Base-by-base conservation (phyloP, 2,329 filamentous ascomycete species). In the Phyllosticta ampelicida region DNA sequence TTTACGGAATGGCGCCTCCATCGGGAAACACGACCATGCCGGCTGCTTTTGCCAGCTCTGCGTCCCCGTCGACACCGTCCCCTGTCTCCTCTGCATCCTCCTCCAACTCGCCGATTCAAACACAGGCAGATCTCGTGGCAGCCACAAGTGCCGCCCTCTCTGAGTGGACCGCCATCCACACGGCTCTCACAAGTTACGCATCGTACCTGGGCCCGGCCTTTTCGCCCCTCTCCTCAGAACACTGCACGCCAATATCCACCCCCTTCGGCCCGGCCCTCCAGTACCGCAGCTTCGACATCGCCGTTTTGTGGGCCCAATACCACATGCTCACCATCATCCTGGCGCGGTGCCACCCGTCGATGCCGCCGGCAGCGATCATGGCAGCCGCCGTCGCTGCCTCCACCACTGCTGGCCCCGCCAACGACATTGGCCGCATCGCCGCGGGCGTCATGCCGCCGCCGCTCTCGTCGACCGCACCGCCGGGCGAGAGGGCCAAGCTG, bases 281-380 rank as follows among this genome's bases (percentile, higher is more conserved):
- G 62, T 96, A 95, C 68, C 83, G 89, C 28, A 92, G 88, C 1
- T 92, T 90, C 69, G 86, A 86, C n/a, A 87, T 97, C 62, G 89
- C 88, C 2, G 86, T 89, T 30, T 79, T 96, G 20, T 96, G 90
- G 89, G 84, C 88, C 67, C 86, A 91, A 63, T 91, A 89, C 70
- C 87, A 95, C 71, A 89, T 92, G 78, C 86, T 86, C 0, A 79
- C 90, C 52, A 92, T 97, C 59, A 80, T 91, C 56, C 80, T 94
- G n/a, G 78, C 92, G 60, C 82, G 94, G 30, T 80, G 85, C 0
- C 91, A 96, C 64, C 94, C 94, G 0, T 82, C 82, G 21, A 96
- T 96, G 90, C 92, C 91, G 0, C 90, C 92, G 0, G 85, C 91
- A 9, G 87, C 90, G 36, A 90, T 95, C 83, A 82, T 90, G 65